Percentiles rank a stretch among this genome's conserved stretches.
Evolutionary conservation across 2,329 filamentous ascomycete species (phyloP).

Genomic region (Akanthomyces dipterigenus): DNA sequence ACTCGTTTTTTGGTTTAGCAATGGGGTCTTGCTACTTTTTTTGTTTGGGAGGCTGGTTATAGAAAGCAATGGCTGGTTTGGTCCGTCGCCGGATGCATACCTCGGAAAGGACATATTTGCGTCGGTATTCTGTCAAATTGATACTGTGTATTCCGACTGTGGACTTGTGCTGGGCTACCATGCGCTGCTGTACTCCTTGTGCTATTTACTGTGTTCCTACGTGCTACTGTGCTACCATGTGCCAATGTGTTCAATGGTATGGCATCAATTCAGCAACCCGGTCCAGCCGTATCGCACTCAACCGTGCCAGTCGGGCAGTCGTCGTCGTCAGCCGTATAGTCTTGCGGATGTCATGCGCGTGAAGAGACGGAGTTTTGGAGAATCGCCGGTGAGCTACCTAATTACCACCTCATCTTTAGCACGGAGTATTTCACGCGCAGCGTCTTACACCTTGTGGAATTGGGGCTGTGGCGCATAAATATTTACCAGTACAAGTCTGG

Average conservation of each 20-base stretch:
- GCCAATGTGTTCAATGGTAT: background rate
- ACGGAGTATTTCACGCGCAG: too few relatives aligned
- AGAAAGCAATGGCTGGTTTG: conserved; percentile 14
- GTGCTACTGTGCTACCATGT: too few relatives aligned
- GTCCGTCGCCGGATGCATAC: conserved; percentile 13
- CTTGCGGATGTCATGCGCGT: background rate
- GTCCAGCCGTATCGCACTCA: background rate
- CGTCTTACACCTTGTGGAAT: too few relatives aligned
- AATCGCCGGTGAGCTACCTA: background rate
- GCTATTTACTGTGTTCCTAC: too few relatives aligned
- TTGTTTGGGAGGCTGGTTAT: conserved; percentile 13
- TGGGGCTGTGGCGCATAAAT: too few relatives aligned
- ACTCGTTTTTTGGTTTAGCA: conserved; percentile 5
- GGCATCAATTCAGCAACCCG: background rate
- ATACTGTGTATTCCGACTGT: background rate
- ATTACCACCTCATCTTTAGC: too few relatives aligned
- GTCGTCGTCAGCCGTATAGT: background rate
- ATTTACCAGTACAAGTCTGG: background rate
- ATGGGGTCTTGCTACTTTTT: conserved; percentile 9
- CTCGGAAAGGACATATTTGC: conserved; percentile 10
- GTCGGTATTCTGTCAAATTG: conserved; percentile 8
- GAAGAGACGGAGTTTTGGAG: conserved; percentile 1
- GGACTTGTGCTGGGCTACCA: too few relatives aligned
- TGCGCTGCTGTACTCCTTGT: too few relatives aligned
- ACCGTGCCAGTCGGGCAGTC: too few relatives aligned